A percentile compares a stretch with the other conserved stretches of the same genome.
Conservation (phyloP, 352 stramenopile species). For the Phytophthora meadii region DNA sequence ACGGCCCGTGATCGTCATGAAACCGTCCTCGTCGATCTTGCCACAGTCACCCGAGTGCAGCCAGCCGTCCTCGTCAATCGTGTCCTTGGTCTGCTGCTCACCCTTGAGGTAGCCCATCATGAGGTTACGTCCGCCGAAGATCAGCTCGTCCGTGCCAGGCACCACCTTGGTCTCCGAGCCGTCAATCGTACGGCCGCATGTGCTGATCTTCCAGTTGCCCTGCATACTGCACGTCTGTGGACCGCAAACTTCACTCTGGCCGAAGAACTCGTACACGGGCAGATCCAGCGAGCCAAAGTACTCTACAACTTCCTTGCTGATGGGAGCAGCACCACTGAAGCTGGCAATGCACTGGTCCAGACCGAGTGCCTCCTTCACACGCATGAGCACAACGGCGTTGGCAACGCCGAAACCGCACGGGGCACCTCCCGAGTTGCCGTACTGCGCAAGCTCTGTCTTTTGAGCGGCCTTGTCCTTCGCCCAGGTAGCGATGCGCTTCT, state of each 20-base stretch:
- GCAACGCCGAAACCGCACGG: constrained; percentile 92
- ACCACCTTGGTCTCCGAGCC: constrained; percentile 69
- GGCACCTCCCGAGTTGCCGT: constrained; percentile 80
- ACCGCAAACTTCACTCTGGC: constrained; percentile 92
- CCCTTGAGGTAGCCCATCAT: constrained; percentile 92
- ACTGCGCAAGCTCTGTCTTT: constrained; percentile 87
- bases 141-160: constrained; percentile 69
- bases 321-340: constrained; percentile 91
- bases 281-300: constrained; percentile 96
- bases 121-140: constrained; percentile 86
- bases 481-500: constrained; percentile 92
- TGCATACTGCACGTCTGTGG: constrained; percentile 82
- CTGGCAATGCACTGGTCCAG: constrained; percentile 87
- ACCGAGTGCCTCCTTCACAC: constrained; percentile 91
- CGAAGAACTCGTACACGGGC: constrained; percentile 94
- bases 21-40: constrained; percentile 91
- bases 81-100: constrained; percentile 82
- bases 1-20: constrained; percentile 95
- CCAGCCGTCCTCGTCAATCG: constrained; percentile 94
- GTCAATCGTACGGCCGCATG: constrained; percentile 81
- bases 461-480: constrained; percentile 88
- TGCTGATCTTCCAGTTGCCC: constrained; percentile 91
- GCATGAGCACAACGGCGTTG: constrained; percentile 86
- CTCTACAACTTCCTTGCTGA: constrained; percentile 93
- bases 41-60: constrained; percentile 95